These are phyloP conservation scores for Colletotrichum sp. DNA, from an alignment of 2,329 filamentous ascomycete species.

Conservation along the genomic window DNA sequence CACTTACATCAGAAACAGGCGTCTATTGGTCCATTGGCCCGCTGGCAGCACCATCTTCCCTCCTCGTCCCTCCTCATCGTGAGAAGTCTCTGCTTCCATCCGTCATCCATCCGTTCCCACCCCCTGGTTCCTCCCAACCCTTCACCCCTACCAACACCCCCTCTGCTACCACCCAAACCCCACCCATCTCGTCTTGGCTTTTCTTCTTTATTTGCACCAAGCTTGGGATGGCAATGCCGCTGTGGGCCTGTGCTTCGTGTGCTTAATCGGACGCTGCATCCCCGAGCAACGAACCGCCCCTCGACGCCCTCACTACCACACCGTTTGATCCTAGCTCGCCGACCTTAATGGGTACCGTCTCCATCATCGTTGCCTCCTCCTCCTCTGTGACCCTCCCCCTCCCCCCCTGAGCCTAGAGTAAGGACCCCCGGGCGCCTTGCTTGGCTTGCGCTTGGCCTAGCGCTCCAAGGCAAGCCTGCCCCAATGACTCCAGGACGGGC, in stretches of 20 bases:
- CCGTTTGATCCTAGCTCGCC: neutral
- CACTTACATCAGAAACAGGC: neutral
- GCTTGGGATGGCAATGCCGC: slow-evolving; percentile 27
- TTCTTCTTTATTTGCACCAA: slow-evolving; percentile 19
- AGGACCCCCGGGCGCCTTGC: neutral
- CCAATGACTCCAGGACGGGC: slow-evolving; percentile 8
- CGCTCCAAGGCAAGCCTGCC: neutral
- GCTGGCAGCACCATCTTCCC: slow-evolving; percentile 4
- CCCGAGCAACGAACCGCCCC: slow-evolving; percentile 12
- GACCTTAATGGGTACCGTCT: neutral
- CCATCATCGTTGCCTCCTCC: neutral
- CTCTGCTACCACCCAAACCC: neutral
- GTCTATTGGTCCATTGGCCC: slow-evolving; percentile 5
- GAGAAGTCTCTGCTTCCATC: neutral
- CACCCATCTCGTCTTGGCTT: slow-evolving; percentile 22
- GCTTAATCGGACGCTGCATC: slow-evolving; percentile 22
- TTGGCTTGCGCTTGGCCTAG: slow-evolving; percentile 15
- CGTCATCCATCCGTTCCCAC: slow-evolving; percentile 12
- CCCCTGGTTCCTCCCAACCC: slow-evolving; percentile 6
- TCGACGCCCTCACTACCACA: neutral
- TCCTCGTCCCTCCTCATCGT: neutral
- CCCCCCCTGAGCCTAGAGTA: neutral
- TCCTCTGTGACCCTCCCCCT: neutral
- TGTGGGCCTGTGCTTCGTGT: slow-evolving; percentile 23
- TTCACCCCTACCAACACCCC: neutral